These are phyloP conservation scores for Fusarium compactum DNA, from an alignment of 2,329 filamentous ascomycete species.

Conservation along the genomic window DNA sequence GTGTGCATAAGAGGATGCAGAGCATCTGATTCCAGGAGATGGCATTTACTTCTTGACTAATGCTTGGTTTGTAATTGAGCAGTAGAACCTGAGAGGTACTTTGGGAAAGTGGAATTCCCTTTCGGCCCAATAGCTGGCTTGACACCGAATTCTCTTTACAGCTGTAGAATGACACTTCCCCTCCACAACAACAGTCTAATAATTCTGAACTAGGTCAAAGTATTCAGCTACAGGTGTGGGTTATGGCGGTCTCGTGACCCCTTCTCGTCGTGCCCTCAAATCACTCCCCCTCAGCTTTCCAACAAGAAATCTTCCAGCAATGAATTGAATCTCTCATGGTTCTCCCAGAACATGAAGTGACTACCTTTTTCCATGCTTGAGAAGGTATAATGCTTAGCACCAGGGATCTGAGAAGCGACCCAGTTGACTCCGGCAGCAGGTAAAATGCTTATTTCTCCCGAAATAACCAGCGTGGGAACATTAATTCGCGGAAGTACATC, in stretches of 20 bases:
- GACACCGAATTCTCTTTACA: no score
- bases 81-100: background rate
- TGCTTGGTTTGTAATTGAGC: background rate
- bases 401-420: conserved; percentile 3
- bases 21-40: background rate
- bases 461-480: background rate
- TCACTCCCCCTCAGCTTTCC: background rate
- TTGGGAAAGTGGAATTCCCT: background rate
- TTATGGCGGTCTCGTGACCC: background rate
- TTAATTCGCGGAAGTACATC: background rate
- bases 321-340: background rate
- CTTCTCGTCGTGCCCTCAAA: background rate
- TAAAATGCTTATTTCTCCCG: background rate
- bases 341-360: conserved; percentile 7
- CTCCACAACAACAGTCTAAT: no score
- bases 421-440: background rate
- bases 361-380: background rate
- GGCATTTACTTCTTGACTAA: background rate
- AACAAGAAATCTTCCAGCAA: background rate
- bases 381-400: background rate
- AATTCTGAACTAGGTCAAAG: background rate
- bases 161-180: no score
- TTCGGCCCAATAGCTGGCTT: background rate
- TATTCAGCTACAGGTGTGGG: background rate
- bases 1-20: background rate